A percentile compares a stretch with the other conserved stretches of the same genome.
Conservation (phyloP, 225 moss, liverwort and hornwort species). For the Ulota crispa region DNA sequence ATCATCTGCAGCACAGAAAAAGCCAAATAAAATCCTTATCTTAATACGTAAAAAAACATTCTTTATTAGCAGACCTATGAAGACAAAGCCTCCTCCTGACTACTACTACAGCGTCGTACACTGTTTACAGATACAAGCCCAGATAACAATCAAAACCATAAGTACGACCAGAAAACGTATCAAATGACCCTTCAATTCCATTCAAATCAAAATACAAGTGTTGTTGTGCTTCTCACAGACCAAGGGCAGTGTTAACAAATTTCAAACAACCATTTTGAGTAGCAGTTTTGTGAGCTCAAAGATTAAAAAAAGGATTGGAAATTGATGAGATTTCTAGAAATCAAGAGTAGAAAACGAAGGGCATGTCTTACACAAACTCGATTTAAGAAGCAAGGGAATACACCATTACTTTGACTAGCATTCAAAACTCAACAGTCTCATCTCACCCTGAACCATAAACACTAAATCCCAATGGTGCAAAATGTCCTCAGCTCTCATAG, state of each 20-base stretch:
- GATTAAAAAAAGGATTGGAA: neutral
- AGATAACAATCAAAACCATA: neutral
- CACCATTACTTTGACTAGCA: neutral
- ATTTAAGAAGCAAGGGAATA: neutral
- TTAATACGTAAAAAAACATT: neutral
- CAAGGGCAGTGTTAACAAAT: neutral
- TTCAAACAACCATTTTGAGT: neutral
- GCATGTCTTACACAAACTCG: neutral
- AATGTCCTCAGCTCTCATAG: conserved; percentile 39
- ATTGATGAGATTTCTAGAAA: neutral
- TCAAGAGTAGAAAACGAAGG: neutral
- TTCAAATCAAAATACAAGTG: neutral
- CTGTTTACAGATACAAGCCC: neutral
- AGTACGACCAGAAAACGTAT: neutral
- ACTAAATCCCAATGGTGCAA: neutral
- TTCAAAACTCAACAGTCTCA: neutral
- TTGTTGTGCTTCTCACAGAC: neutral
- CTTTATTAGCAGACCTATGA: neutral
- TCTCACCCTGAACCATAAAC: conserved; percentile 1
- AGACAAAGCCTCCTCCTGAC: neutral
- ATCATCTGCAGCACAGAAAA: conserved; percentile 52
- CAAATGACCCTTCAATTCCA: neutral
- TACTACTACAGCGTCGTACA: neutral
- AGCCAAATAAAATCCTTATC: neutral
- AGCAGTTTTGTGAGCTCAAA: neutral